Base-by-base conservation (phyloP, 2,329 filamentous ascomycete genomes). In the Alternaria dauci region DNA sequence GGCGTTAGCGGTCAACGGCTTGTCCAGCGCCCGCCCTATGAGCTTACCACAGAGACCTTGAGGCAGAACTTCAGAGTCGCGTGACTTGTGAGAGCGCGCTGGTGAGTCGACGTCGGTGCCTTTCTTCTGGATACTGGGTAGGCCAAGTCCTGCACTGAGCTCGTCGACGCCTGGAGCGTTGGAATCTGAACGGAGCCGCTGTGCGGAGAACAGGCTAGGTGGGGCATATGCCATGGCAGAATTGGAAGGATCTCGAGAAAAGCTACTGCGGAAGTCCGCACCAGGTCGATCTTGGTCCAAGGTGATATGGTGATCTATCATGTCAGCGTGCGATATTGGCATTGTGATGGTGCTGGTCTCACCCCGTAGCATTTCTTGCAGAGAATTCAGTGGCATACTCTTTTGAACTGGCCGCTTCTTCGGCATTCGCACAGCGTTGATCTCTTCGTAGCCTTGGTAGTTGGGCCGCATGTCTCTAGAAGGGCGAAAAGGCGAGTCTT, bases 1-100 rank as follows among this genome's bases (percentile, higher is more conserved):
- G 12, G 43, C 57, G 52, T 67, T 56, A 39, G 69, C 65, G 12
- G 68, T 72, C 39, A 73, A 63, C 47, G 69, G 59, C 55, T 65
- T 68, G 20, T 60, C 59, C 25, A 70, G 53, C 25, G 71, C 71
- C 58, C 52, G 52, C 8, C 52, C 64, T 16, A 73, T 68, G 25
- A 73, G 68, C 63, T 68, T 67, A 64, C 63, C 62, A 57, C 63
- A 60, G 8, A 69, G 55, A 18, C 30, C 47, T 36, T 61, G 52
- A 9, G 48, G 42, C 32, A 42, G 12, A 16, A 42, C 41, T 26
- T 64, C 58, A 20, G 23, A 53, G n/a, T 12, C 3, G 25, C 36
- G 57, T 26, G 51, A 62, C 28, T 52, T 47, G 11, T 59, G 51
- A n/a, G 59, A 58, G 18, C 18, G 26, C 4, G 44, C 30, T 42